Evolutionary conservation across 2,329 filamentous ascomycete species (phyloP), one percentile per base, ranked within the genome.

Genomic region (Penicillium occitanis): DNA sequence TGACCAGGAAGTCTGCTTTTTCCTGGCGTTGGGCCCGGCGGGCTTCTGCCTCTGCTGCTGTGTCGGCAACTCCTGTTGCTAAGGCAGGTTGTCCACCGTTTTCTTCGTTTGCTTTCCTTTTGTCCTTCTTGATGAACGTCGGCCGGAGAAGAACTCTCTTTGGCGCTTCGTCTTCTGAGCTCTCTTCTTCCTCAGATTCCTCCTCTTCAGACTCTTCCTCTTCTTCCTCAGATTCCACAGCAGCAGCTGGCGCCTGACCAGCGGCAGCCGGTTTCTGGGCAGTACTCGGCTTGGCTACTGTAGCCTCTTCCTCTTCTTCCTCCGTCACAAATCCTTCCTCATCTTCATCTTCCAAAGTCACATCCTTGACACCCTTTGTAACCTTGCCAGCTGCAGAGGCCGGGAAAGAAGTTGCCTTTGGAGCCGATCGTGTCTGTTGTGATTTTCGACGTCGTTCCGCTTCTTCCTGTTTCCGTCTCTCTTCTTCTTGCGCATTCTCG

Each of bases 1-100:
- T 92, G 14, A 99, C 88, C 10, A 98, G 82, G 65, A 87, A 88
- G 75, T 97, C 90, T 13, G 90, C 87, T 66, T 90, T 87, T 46
- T 90, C 89, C 75, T 90, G 88, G 68, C 87, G 88, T 42, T 87
- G 85, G 1, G 84, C 77, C 42, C 71, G 74, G 4, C 73, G 74
- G 11, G 69, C 70, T 61, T 78, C 77, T 5, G 72, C 68, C 68
- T 86, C 84, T 1, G 79, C 83, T 28, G 79, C 80, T 6, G 71
- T 68, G 37, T 79, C 74, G 1, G 74, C 74, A 5, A 65, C 57
- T 28, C 63, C 67, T 51, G 69, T 46, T 7, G 67, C 68, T 11
- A 69, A 68, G 33, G 71, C 63, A 44, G 69, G 70, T 46, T 64
- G 68, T 14, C 69, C 70, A 51, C 68, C 71, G 61, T 73, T 70